A percentile compares a stretch with the other conserved stretches of the same genome.
Conservation (phyloP, 2,329 filamentous ascomycete species). For the Penicillium concentricum region DNA sequence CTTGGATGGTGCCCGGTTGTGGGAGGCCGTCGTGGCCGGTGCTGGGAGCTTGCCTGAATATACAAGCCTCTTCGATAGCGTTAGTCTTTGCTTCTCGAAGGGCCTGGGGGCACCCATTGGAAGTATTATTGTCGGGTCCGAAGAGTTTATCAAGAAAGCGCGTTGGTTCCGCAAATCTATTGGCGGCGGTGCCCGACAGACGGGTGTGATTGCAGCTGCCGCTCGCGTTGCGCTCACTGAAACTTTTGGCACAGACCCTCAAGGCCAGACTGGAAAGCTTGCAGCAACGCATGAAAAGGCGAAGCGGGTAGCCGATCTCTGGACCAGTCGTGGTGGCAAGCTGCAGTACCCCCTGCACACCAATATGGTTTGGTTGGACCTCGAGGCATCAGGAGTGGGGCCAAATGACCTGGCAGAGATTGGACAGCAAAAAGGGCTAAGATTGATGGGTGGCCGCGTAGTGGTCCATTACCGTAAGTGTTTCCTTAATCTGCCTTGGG, state of each 20-base stretch:
- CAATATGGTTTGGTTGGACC: constrained; percentile 89
- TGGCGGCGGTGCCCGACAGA: constrained; percentile 74
- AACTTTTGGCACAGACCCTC: constrained; percentile 64
- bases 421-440: constrained; percentile 58
- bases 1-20: constrained; percentile 75
- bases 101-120: constrained; percentile 79
- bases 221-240: constrained; percentile 76
- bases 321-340: constrained; percentile 68
- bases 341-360: constrained; percentile 71
- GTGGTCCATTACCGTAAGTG: constrained; percentile 65
- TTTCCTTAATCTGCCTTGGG: not conserved
- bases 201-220: constrained; percentile 72
- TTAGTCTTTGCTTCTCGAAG: constrained; percentile 79
- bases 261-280: constrained; percentile 62
- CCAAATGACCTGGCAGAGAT: constrained; percentile 54
- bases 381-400: constrained; percentile 59
- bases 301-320: constrained; percentile 61
- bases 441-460: constrained; percentile 57
- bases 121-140: constrained; percentile 65
- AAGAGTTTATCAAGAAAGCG: constrained; percentile 62
- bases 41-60: constrained; percentile 67
- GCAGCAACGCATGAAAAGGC: constrained; percentile 62
- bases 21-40: constrained; percentile 74
- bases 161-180: constrained; percentile 78
- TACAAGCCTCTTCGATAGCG: constrained; percentile 67